Conservation (phyloP, 169 alveolate genomes). For the Babesia gibsoni region DNA sequence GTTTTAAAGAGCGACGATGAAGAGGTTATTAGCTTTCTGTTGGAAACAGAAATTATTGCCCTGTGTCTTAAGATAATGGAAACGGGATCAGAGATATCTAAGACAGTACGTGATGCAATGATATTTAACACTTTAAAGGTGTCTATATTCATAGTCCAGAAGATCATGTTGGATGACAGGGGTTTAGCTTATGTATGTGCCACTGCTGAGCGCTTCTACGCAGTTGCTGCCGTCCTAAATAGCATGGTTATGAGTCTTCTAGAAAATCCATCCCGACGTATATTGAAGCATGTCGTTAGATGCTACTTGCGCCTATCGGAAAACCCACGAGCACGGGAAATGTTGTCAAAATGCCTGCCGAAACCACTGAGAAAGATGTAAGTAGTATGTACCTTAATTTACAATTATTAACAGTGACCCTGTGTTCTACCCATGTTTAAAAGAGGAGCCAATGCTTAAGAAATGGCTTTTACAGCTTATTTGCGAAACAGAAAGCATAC, state of each 20-base stretch:
- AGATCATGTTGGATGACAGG: conserved; percentile 93
- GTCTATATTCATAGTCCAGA: conserved; percentile 98
- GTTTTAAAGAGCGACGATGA: conserved; percentile 86
- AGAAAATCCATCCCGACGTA: conserved; percentile 90
- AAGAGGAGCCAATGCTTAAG: conserved; percentile 77
- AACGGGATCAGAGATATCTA: conserved; percentile 96
- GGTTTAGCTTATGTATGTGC: conserved; percentile 95
- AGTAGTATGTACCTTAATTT: not conserved
- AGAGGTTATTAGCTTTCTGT: conserved; percentile 92
- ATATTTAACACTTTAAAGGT: conserved; percentile 52
- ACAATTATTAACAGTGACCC: conserved; percentile 53
- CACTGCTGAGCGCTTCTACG: conserved; percentile 97
- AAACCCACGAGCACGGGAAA: conserved; percentile 89
- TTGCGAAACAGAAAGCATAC: conserved; percentile 65
- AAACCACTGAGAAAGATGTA: conserved; percentile 67
- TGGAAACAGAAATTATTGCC: conserved; percentile 96
- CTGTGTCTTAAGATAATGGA: conserved; percentile 98
- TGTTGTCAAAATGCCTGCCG: conserved; percentile 82
- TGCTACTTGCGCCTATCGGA: conserved; percentile 97
- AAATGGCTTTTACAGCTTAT: conserved; percentile 75
- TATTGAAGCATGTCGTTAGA: conserved; percentile 92
- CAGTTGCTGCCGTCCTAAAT: conserved; percentile 92
- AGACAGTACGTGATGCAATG: conserved; percentile 76
- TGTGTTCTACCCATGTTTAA: conserved; percentile 73
- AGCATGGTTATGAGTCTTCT: conserved; percentile 88